Evolutionary conservation across 176 grass and related monocot genomes (phyloP), one percentile per base, ranked within the genome.

Genomic region (Rhynchospora breviuscula): DNA sequence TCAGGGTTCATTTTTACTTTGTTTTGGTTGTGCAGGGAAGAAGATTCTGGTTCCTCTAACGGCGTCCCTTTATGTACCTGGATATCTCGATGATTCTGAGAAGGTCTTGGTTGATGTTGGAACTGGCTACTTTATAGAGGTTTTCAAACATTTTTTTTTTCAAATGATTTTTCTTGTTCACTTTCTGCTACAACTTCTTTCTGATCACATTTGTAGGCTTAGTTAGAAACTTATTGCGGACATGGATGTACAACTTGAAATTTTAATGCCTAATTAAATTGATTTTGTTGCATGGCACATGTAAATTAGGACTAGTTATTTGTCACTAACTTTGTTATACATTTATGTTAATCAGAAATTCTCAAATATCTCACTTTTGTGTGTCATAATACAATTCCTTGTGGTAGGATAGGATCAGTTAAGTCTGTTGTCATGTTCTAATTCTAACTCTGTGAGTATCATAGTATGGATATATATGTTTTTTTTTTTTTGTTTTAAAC

Each of bases 111-210:
- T 99, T 22, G 93, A 99, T 71, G 96, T 95, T 23, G 96, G 96
- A 60, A 95, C 96, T 1, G 96, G 93, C 66, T 99, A 99, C 81
- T 99, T 95, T 81, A 90, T 99, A 48, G 96, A 99, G 96, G 96
- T 99, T 82, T 73, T 48, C 33, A 11, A 54, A 40, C 70, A 73
- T 4, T 40, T 29, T 4, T 40, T 17, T 79, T 40, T 70, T 10
- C 21, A 45, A 26, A 68, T 66, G 11, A 65, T 84, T 53, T 84
- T 48, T 63, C n/a, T 22, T 63, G 8, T 47, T 63, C 13, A 63
- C 17, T 52, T 46, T 76, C 23, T 14, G 40, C 7, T 83, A 21
- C 23, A 21, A 82, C 45, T 47, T 74, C 5, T 47, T 76, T 49
- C 49, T 77, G 22, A 54, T 29, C 23, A 56, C 11, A 77, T 56